These are phyloP conservation scores for Stemphylium lycopersici DNA, from an alignment of 2,329 filamentous ascomycete genomes.

Conservation along the genomic window DNA sequence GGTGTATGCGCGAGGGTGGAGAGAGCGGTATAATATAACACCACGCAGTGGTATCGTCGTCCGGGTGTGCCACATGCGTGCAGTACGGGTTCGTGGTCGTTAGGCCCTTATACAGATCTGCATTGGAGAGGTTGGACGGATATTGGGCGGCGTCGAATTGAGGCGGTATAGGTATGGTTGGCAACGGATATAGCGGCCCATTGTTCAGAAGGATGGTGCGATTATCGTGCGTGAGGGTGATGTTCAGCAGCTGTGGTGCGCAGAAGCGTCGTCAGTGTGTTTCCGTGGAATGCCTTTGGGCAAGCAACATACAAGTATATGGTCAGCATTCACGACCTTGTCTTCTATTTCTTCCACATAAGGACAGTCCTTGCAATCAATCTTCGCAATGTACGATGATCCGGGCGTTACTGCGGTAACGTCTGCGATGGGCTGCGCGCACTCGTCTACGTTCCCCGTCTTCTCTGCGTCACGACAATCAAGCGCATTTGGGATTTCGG, in stretches of 20 bases:
- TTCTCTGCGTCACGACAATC: constrained; percentile 21
- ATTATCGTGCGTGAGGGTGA: constrained; percentile 38
- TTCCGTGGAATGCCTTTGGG: not conserved
- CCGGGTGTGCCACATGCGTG: not conserved
- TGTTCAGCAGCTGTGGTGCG: constrained; percentile 35
- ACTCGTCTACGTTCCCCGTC: constrained; percentile 17
- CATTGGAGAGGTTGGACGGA: constrained; percentile 28
- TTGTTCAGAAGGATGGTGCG: constrained; percentile 36
- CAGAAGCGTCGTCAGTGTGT: not conserved
- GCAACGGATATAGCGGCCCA: constrained; percentile 35
- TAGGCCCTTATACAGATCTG: constrained; percentile 32
- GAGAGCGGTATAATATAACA: constrained; percentile 25
- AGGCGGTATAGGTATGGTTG: constrained; percentile 32
- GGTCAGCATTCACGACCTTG: constrained; percentile 22
- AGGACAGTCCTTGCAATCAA: constrained; percentile 40
- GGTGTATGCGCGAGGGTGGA: not conserved
- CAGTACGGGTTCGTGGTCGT: constrained; percentile 28
- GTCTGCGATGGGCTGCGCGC: constrained; percentile 29
- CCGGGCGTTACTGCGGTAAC: constrained; percentile 32
- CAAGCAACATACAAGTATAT: constrained; percentile 32
- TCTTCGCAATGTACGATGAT: constrained; percentile 38
- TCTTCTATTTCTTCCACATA: constrained; percentile 12
- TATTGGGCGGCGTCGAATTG: constrained; percentile 26
- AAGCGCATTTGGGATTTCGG: constrained; percentile 17
- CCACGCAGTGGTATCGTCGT: constrained; percentile 18